Evolutionary conservation across 1,284 basidiomycete genomes (phyloP).

Genomic region (Apiotrichum sp.): DNA sequence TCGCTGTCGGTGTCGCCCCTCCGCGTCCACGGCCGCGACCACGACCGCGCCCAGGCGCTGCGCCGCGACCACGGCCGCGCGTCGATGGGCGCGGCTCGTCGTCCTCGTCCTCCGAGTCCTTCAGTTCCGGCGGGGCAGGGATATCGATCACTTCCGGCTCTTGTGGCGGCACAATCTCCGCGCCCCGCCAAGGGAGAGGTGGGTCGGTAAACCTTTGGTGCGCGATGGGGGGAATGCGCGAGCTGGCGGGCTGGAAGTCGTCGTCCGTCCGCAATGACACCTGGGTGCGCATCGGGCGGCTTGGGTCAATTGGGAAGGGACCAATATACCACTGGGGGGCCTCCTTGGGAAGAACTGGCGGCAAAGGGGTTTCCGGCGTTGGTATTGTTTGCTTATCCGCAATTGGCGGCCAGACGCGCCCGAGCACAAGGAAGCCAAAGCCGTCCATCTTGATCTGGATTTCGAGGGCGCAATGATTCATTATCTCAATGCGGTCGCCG

Average conservation of each 20-base stretch:
- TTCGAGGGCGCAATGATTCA: constrained; percentile 21
- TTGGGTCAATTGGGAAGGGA: neutral
- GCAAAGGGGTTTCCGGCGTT: neutral
- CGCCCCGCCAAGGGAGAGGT: neutral
- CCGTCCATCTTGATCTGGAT: constrained; percentile 27
- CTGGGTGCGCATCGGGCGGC: neutral
- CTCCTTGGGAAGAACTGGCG: neutral
- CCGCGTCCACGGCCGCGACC: no score
- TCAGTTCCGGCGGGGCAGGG: neutral
- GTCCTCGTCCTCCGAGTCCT: neutral
- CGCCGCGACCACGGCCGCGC: no score
- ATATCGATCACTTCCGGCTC: neutral
- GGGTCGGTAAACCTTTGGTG: neutral
- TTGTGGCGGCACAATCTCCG: neutral
- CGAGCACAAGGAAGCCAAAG: constrained; percentile 35
- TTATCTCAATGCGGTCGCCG: constrained; percentile 30
- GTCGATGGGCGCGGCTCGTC: neutral
- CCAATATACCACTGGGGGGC: neutral
- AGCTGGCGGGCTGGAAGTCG: neutral
- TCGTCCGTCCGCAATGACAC: neutral
- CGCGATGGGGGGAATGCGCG: neutral
- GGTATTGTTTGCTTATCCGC: no score
- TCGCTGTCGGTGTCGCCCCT: no score
- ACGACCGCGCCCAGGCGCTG: no score
- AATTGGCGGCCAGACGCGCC: neutral